Percentiles rank a stretch among this genome's conserved stretches.
Conservation (phyloP, 1,284 basidiomycete species). For the Melampsora americana region DNA sequence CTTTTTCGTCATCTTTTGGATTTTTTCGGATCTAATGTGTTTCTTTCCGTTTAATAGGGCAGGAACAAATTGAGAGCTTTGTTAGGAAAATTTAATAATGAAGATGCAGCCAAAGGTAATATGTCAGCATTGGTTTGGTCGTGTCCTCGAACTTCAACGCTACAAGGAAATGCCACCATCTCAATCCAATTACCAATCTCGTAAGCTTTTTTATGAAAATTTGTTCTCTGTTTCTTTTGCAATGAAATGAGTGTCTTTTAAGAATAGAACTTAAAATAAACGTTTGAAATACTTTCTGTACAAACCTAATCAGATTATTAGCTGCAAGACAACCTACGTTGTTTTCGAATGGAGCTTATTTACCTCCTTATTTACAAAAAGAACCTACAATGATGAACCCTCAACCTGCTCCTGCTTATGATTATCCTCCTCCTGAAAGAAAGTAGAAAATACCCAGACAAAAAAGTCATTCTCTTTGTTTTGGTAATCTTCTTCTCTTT, state of each 20-base stretch:
- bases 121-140: slow-evolving; percentile 36
- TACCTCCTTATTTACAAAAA: slow-evolving; percentile 40
- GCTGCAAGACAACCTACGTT: slow-evolving; percentile 26
- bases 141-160: slow-evolving; percentile 25
- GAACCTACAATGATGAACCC: neutral
- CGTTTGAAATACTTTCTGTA: too few relatives aligned
- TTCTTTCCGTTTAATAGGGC: slow-evolving; percentile 8
- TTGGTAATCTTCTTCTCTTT: too few relatives aligned
- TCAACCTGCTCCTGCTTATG: slow-evolving; percentile 7
- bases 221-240: neutral
- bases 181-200: slow-evolving; percentile 32
- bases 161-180: slow-evolving; percentile 20
- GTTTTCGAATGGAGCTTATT: slow-evolving; percentile 29
- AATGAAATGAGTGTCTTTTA: too few relatives aligned
- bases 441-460: too few relatives aligned
- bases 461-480: too few relatives aligned
- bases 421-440: neutral
- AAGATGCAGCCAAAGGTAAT: slow-evolving; percentile 33
- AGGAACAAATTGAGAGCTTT: slow-evolving; percentile 17
- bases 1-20: neutral
- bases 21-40: too few relatives aligned
- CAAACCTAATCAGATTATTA: neutral
- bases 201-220: neutral
- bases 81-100: slow-evolving; percentile 16
- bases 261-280: too few relatives aligned